Base-by-base conservation (phyloP, 768 basidiomycete species). In the Neoboletus brunneissimus region DNA sequence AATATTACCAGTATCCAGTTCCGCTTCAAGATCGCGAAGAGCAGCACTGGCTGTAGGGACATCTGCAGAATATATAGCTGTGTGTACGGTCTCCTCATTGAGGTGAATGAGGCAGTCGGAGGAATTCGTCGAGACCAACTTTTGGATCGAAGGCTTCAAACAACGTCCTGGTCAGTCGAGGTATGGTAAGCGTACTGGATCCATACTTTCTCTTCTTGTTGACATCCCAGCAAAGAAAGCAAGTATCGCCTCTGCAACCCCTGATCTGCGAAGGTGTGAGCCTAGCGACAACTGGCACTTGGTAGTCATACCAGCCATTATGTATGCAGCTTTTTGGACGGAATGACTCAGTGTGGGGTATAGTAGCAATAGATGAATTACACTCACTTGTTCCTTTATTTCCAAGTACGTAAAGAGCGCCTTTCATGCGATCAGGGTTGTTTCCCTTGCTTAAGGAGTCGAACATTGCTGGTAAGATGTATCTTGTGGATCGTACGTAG, bases 351-450 rank as follows among this genome's bases (percentile, higher is more conserved):
- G 58, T 31, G 23, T 32, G 12, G 43, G 31, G 35, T 23, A 53
- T 34, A 51, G 8, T 46, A 45, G 18, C 20, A 18, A 45, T 20
- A 56, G 4, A 53, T 35, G 48, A 49, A 25, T 5, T 50, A 13
- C 60, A 62, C 81, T 43, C 58, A 88, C 88, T 80, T 52, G 79
- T 85, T 31, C 82, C 85, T 70, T 88, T 89, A 63, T 87, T 85
- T 75, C 84, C 84, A 11, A 91, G 72, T 20, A 90, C 78, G 67
- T 94, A 94, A 40, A 96, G 76, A 18, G 92, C 93, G 9, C 96
- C 96, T 74, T 98, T 98, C 86, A 97, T 95, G 25, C 88, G 81
- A 71, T 98, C 94, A 11, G 93, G 89, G 66, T 95, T 92, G 55
- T 82, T 86, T 7, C 89, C 93, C 64, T 84, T 87, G 53, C 72